A percentile compares a stretch with the other conserved stretches of the same genome.
phyloP scores from a whole-genome alignment of 768 basidiomycete species.

The Dentipellis sp. region DNA sequence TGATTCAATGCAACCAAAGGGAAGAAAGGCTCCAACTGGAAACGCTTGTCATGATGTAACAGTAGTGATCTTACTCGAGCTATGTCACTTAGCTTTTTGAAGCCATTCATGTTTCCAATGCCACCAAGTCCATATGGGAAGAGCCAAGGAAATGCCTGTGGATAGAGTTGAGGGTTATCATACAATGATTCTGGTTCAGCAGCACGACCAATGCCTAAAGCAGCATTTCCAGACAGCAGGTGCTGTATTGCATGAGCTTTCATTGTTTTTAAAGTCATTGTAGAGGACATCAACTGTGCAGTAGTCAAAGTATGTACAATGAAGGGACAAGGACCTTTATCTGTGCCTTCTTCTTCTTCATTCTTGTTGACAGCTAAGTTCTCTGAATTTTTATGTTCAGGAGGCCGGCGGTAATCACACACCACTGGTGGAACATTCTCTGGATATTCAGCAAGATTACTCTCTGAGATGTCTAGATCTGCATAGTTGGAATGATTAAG shows the following conservation, averaged over 20 bases:
- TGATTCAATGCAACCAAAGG: conserved; percentile 15
- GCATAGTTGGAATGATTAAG: conserved; percentile 13
- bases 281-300: neutral
- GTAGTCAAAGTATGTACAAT: conserved; percentile 6
- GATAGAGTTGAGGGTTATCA: conserved; percentile 10
- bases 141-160: conserved; percentile 12
- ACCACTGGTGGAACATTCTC: conserved; percentile 5
- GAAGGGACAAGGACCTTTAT: conserved; percentile 1
- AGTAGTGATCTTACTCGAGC: conserved; percentile 4
- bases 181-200: conserved; percentile 6
- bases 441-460: conserved; percentile 3
- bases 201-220: neutral
- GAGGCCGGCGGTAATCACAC: no score
- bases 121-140: conserved; percentile 14
- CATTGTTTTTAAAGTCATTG: neutral
- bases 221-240: neutral
- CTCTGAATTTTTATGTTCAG: neutral
- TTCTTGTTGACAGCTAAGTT: neutral
- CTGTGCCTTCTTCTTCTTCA: neutral
- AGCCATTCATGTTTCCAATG: neutral
- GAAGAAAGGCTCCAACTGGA: conserved; percentile 13
- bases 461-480: conserved; percentile 6
- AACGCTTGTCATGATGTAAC: conserved; percentile 15
- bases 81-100: neutral
- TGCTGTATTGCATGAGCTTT: conserved; percentile 1